Evolutionary conservation across 768 basidiomycete species (phyloP), one percentile per base, ranked within the genome.

Genomic region (Chalciporus chontae): DNA sequence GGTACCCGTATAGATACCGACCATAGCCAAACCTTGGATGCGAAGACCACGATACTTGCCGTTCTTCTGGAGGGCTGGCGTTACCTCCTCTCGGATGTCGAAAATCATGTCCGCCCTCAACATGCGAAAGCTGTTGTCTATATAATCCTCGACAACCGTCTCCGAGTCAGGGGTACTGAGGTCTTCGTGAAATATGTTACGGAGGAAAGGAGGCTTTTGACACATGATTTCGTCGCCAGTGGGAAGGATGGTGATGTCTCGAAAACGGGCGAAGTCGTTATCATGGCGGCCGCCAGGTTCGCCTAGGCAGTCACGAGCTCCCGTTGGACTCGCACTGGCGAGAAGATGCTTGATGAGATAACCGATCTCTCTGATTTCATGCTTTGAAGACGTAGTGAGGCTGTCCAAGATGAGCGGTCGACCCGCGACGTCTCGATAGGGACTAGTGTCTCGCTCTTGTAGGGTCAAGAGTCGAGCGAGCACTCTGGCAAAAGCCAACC

Each of bases 91-190:
- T 8, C 73, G 71, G 40, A 84, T 70, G 42, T 81, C 79, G 48
- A 74, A 71, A 5, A 84, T 45, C 78, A 83, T 80, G 47, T 83
- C 84, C 53, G 85, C 85, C 1, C 85, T 64, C 9, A 84, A 65
- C 31, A 87, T 70, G 1, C 85, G 76, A 56, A 83, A 87, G 43
- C 79, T 81, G 36, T 83, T 83, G 54, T 85, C 85, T 15, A 85
- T 65, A 49, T 84, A 73, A 11, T 72, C 69, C 1, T 73, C 66
- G 11, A 72, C 51, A 1, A 77, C 70, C 0, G 47, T 59, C 1
- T 64, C 60, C 11, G 66, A 67, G 0, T 68, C 0, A 5, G 5
- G 21, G 2, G 21, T 21, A 21, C 21, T 4, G 5, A 40, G 45
- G 5, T 50, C 59, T 1, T 63, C 54, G 7, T 41, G 41, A 21